These are phyloP conservation scores for Agroathelia rolfsii DNA, from an alignment of 1,284 basidiomycete species.

Conservation along the genomic window DNA sequence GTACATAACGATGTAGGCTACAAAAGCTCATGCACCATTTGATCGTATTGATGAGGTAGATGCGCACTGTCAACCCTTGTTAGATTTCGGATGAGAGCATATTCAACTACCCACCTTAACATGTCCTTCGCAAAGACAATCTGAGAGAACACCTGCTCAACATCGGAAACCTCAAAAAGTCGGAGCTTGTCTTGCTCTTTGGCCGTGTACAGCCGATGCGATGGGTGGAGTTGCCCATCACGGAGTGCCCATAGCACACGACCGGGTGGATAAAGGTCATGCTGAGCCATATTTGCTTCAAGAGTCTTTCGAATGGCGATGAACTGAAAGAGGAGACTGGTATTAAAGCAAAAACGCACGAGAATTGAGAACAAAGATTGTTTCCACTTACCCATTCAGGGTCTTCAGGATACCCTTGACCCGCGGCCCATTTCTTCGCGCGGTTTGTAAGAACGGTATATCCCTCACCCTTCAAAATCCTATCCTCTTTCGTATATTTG, in stretches of 20 bases:
- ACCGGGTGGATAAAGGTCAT: constrained; percentile 71
- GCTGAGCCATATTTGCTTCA: constrained; percentile 75
- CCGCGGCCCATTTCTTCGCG: constrained; percentile 50
- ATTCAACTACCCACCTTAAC: constrained; percentile 65
- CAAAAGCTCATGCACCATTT: constrained; percentile 54
- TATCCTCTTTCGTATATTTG: too few species aligned
- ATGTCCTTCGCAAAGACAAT: constrained; percentile 75
- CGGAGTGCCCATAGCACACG: constrained; percentile 71
- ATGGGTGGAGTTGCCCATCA: constrained; percentile 51
- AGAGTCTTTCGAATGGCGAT: constrained; percentile 71
- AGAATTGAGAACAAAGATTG: constrained; percentile 8
- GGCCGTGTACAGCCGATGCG: constrained; percentile 27
- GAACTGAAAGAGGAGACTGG: constrained; percentile 44
- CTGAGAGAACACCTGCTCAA: constrained; percentile 69
- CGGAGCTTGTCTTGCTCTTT: constrained; percentile 37
- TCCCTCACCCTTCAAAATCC: constrained; percentile 32
- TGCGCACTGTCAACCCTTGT: constrained; percentile 41
- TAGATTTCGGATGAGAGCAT: too few species aligned
- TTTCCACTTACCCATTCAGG: constrained; percentile 49
- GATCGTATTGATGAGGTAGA: constrained; percentile 58
- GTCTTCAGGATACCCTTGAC: constrained; percentile 42
- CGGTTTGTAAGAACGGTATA: constrained; percentile 51
- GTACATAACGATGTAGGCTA: too few species aligned
- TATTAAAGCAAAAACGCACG: constrained; percentile 5
- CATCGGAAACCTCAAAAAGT: constrained; percentile 65